Base-by-base conservation (phyloP, 1,284 basidiomycete genomes). In the Trichosporon faecale region DNA sequence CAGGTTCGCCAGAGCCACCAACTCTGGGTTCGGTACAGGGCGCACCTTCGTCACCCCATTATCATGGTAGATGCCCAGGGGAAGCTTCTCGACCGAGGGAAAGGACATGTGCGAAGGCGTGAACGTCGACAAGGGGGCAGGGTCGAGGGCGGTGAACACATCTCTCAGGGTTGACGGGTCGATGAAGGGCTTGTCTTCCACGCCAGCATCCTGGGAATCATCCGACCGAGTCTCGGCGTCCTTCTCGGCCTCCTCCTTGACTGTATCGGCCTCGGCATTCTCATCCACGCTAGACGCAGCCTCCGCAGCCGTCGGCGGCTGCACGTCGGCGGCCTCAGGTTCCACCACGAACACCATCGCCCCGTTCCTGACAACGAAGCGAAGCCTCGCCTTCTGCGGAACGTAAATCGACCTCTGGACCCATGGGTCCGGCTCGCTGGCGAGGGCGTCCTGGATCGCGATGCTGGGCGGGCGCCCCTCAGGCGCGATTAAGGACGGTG, bases 1-100 rank as follows among this genome's bases (percentile, higher is more conserved):
- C 16, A 52, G n/a, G 23, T 64, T 8, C 6, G 52, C 23, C 23
- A 73, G 67, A 21, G 67, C 61, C 9, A 55, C 29, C 4, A 68
- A 35, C 23, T 31, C 27, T 31, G 11, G 33, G 7, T 64, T 64
- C 35, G 11, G 21, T 12, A 25, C 27, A 2, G 29, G 52, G 16
- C 31, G 65, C 25, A 49, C 65, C 49, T 46, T 49, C 12, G 65
- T 49, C 12, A 66, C 16, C 5, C 31, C 65, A 29, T 4, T 3
- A 1, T 9, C 5, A 21, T 46, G 65, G 44, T 31, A 66, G 25
- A 66, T n/a, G 16, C 46, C 31, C 21, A 21, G 29, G 31, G 66
- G 21, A n/a, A 44, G 23, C 16, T 27, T n/a, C 8, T 60, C 57
- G 55, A 14, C 12, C 14, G 55, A 21, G 2, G 25, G 11, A 8